These are phyloP conservation scores for Cyclotella choctawhatcheeana DNA, from an alignment of 108 stramenopile genomes.

Conservation along the genomic window DNA sequence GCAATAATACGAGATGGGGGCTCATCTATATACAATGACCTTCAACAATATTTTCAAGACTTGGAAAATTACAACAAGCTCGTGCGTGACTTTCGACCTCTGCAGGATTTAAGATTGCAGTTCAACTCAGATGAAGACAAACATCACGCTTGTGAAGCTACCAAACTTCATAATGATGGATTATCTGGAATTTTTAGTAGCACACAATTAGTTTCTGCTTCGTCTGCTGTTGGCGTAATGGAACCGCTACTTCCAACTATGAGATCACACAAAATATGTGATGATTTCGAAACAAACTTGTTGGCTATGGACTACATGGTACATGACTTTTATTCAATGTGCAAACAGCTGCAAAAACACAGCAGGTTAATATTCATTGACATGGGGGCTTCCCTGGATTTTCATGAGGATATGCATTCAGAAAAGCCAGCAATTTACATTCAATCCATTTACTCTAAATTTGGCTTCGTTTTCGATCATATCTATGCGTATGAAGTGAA, in stretches of 20 bases:
- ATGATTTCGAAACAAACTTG: background rate
- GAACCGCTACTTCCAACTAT: slow-evolving; percentile 57
- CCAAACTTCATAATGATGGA: background rate
- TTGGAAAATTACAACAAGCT: background rate
- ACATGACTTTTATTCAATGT: slow-evolving; percentile 72
- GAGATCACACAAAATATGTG: slow-evolving; percentile 49
- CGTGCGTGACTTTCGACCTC: background rate
- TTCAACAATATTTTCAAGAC: background rate
- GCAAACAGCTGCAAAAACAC: slow-evolving; percentile 39
- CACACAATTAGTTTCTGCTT: background rate
- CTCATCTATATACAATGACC: background rate
- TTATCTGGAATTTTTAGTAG: background rate
- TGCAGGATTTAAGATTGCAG: background rate
- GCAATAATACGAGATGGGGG: background rate
- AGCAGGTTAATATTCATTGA: slow-evolving; percentile 62
- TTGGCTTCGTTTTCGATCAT: slow-evolving; percentile 74
- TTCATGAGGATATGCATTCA: slow-evolving; percentile 35
- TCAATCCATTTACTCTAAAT: slow-evolving; percentile 39
- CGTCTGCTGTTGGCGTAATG: slow-evolving; percentile 30
- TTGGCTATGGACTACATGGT: slow-evolving; percentile 59
- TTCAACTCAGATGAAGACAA: slow-evolving; percentile 1
- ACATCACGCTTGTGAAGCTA: background rate
- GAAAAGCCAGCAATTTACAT: slow-evolving; percentile 39
- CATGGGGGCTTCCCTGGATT: slow-evolving; percentile 66
- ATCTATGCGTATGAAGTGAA: slow-evolving; percentile 67